A percentile compares a stretch with the other conserved stretches of the same genome.
phyloP scores from a whole-genome alignment of 2,329 filamentous ascomycete species.

The Pseudogymnoascus sp. region DNA sequence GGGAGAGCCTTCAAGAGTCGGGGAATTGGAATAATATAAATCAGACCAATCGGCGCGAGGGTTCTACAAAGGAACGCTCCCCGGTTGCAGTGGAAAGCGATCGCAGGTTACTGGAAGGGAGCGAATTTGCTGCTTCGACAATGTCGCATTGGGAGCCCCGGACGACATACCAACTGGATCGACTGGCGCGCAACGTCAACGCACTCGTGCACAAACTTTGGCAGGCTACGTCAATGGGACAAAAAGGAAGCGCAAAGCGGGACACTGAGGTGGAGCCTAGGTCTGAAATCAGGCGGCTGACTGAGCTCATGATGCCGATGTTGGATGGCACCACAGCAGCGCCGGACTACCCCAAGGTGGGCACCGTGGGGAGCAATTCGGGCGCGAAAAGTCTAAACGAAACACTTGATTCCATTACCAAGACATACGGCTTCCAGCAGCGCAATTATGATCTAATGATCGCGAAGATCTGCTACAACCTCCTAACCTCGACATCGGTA shows the following conservation, averaged over 20 bases:
- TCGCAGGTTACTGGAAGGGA: background rate
- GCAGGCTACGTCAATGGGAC: background rate
- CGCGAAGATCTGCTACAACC: conserved; percentile 48
- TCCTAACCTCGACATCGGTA: conserved; percentile 51
- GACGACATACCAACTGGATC: background rate
- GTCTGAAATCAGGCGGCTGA: background rate
- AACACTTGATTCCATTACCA: background rate
- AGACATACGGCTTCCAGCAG: background rate
- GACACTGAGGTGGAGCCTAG: background rate
- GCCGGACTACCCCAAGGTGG: background rate
- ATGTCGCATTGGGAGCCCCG: background rate
- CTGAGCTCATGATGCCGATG: background rate
- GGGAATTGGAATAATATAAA: background rate
- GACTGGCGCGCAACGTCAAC: background rate
- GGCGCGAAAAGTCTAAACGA: background rate
- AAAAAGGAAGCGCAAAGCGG: background rate
- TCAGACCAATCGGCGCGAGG: too few species aligned
- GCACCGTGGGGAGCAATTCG: background rate
- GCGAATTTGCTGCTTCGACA: background rate
- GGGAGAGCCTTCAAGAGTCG: background rate
- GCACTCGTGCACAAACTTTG: background rate
- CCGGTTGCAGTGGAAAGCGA: background rate
- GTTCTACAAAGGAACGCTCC: background rate
- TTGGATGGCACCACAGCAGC: background rate
- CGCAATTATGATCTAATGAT: conserved; percentile 22